These are phyloP conservation scores for Fonsecaea pedrosoi DNA, from an alignment of 2,329 filamentous ascomycete species.

Conservation along the genomic window DNA sequence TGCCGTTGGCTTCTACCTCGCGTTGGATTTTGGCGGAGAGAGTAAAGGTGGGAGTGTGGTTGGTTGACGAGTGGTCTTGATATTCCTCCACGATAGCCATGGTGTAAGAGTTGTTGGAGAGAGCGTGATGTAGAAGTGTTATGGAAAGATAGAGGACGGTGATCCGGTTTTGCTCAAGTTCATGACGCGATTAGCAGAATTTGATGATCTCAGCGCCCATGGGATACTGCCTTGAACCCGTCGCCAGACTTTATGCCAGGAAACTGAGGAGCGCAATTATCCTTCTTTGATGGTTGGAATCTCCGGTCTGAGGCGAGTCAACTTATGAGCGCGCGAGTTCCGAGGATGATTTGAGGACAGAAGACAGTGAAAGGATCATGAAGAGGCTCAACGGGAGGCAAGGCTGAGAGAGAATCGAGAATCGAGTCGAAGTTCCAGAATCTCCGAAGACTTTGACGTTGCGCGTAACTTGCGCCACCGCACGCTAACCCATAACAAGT, in stretches of 20 bases:
- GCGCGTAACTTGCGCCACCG: neutral
- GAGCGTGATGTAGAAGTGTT: neutral
- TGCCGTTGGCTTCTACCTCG: slow-evolving; percentile 67
- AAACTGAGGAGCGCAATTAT: neutral
- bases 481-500: neutral
- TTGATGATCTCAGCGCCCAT: neutral
- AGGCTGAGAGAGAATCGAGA: neutral
- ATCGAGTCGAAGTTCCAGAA: neutral
- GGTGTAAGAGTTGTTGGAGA: neutral
- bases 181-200: neutral
- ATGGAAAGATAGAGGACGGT: neutral
- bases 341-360: neutral
- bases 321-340: neutral
- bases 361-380: neutral
- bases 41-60: slow-evolving; percentile 51
- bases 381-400: neutral
- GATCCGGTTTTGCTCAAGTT: neutral
- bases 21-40: slow-evolving; percentile 59
- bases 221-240: neutral
- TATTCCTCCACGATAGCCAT: slow-evolving; percentile 39
- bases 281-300: no score
- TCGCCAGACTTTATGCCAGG: neutral
- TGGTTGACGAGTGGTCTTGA: neutral
- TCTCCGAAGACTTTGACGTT: neutral
- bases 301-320: neutral